Evolutionary conservation across 192 early-diverging fungal species (phyloP).

Genomic region (Podila epicladia): DNA sequence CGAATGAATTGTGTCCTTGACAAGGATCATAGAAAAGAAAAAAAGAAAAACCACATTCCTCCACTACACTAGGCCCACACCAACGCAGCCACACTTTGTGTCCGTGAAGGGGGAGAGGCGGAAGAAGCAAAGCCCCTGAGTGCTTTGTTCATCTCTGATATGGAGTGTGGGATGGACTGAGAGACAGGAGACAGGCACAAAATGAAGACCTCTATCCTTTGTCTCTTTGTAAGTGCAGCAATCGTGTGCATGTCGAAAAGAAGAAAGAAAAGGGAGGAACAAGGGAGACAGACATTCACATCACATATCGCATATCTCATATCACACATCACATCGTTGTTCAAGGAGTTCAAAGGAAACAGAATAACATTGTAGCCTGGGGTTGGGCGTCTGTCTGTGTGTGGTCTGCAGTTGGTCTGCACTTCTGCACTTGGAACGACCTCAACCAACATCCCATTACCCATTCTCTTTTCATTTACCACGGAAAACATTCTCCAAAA

Average conservation of each 20-base stretch:
- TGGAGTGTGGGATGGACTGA: not conserved
- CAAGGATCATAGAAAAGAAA: not conserved
- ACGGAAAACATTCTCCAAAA: not conserved
- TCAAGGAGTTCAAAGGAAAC: too few relatives aligned
- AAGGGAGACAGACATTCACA: too few relatives aligned
- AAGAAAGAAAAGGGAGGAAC: not conserved
- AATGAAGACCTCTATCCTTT: not conserved
- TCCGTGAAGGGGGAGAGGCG: not conserved
- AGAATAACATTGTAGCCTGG: too few relatives aligned
- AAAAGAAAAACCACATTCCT: not conserved
- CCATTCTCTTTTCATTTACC: not conserved
- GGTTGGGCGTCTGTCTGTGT: too few relatives aligned
- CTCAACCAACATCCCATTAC: not conserved
- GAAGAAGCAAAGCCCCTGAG: not conserved
- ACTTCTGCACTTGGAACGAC: too few relatives aligned
- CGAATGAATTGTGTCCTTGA: too few relatives aligned
- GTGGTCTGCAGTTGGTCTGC: too few relatives aligned
- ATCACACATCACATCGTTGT: too few relatives aligned
- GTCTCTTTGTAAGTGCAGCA: not conserved
- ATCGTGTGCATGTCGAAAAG: not conserved
- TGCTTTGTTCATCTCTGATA: too few relatives aligned
- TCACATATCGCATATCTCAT: not conserved
- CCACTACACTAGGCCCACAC: not conserved
- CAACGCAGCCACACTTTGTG: too few relatives aligned
- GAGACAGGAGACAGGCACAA: not conserved